Evolutionary conservation across 2,329 filamentous ascomycete genomes (phyloP).

Genomic region (Knoxdaviesia proteae): DNA sequence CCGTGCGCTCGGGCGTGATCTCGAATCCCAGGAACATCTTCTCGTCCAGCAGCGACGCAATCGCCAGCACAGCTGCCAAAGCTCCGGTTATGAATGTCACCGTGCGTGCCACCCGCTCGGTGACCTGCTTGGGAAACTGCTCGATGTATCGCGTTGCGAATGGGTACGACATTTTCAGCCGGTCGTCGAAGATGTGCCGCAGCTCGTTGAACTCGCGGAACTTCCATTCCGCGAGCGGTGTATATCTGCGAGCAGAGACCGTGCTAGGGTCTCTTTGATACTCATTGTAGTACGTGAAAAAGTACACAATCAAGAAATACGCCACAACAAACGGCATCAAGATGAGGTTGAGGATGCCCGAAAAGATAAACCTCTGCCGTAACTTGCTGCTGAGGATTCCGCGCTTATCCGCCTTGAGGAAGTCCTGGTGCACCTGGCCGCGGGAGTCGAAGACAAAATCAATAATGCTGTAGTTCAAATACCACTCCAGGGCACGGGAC

Average conservation of each 20-base stretch:
- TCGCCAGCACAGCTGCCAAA: slow-evolving; percentile 63
- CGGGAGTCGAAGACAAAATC: slow-evolving; percentile 86
- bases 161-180: slow-evolving; percentile 84
- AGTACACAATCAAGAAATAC: slow-evolving; percentile 72
- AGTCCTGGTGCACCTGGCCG: slow-evolving; percentile 70
- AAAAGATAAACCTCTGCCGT: slow-evolving; percentile 57
- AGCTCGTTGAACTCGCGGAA: slow-evolving; percentile 97
- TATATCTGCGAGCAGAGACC: slow-evolving; percentile 76
- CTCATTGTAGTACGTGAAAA: slow-evolving; percentile 92
- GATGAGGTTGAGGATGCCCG: slow-evolving; percentile 68
- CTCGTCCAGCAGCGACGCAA: slow-evolving; percentile 71
- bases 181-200: slow-evolving; percentile 73
- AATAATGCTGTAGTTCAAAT: slow-evolving; percentile 70
- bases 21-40: slow-evolving; percentile 86
- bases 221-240: slow-evolving; percentile 88
- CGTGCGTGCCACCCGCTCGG: slow-evolving; percentile 64
- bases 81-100: slow-evolving; percentile 76
- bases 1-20: slow-evolving; percentile 70
- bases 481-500: slow-evolving; percentile 81
- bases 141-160: slow-evolving; percentile 84
- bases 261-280: slow-evolving; percentile 86
- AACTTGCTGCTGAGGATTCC: slow-evolving; percentile 59
- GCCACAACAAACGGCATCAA: slow-evolving; percentile 73
- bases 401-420: slow-evolving; percentile 67
- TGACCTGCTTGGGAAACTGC: slow-evolving; percentile 92